These are phyloP conservation scores for Lipomyces kockii DNA, from an alignment of 805 yeast genomes.

Conservation along the genomic window DNA sequence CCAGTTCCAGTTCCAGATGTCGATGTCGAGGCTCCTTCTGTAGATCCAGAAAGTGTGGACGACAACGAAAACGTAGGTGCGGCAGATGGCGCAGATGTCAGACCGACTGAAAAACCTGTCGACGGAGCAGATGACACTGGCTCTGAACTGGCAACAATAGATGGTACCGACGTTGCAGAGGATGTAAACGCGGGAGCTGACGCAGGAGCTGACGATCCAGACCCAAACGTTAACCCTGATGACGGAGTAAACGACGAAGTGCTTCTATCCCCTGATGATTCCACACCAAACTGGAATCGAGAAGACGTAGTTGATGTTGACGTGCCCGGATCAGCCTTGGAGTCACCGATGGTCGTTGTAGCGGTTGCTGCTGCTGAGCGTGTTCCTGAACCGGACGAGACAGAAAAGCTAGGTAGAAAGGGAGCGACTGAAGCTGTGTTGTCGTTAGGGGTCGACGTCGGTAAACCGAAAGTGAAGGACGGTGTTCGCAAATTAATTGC, in stretches of 20 bases:
- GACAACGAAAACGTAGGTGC: neutral
- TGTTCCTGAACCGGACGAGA: neutral
- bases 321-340: neutral
- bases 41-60: neutral
- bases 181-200: conserved; percentile 5
- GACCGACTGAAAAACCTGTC: conserved; percentile 15
- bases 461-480: neutral
- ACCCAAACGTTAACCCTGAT: conserved; percentile 2
- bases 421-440: neutral
- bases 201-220: neutral
- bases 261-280: conserved; percentile 3
- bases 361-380: neutral
- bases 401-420: neutral
- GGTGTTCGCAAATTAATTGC: neutral
- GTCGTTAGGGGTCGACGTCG: neutral
- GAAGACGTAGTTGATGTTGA: neutral
- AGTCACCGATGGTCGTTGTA: neutral
- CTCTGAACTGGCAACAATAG: neutral
- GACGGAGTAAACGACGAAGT: neutral
- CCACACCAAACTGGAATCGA: conserved; percentile 1
- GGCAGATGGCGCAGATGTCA: neutral
- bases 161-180: conserved; percentile 13
- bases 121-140: conserved; percentile 11
- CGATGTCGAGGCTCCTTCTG: neutral
- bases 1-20: neutral